phyloP scores from a whole-genome alignment of 192 early-diverging fungal species.

The Coemansia asiatica region DNA sequence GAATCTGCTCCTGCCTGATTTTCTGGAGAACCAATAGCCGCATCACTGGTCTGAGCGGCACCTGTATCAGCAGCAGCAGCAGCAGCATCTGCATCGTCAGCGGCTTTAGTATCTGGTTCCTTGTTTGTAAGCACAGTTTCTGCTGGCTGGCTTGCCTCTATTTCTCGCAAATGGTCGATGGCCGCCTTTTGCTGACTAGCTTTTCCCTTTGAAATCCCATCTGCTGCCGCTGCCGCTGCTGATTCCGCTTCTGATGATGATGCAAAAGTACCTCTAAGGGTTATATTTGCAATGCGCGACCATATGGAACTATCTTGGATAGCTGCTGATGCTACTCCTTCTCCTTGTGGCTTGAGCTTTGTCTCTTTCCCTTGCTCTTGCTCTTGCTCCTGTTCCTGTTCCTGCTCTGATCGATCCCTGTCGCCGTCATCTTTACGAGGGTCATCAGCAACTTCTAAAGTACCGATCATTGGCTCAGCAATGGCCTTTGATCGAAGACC shows the following conservation, averaged over 20 bases:
- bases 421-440: not conserved
- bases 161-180: slow-evolving; percentile 5
- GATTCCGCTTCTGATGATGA: no score
- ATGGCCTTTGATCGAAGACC: not conserved
- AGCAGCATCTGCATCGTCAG: not conserved
- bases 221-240: not conserved
- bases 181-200: not conserved
- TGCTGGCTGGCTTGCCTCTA: slow-evolving; percentile 5
- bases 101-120: not conserved
- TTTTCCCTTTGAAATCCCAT: not conserved
- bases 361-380: not conserved
- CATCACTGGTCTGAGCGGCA: not conserved
- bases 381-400: not conserved
- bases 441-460: not conserved
- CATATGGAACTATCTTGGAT: not conserved
- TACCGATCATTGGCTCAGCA: not conserved
- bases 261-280: not conserved
- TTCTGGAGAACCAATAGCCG: not conserved
- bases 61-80: not conserved
- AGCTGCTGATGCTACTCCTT: not conserved
- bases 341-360: no score
- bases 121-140: not conserved
- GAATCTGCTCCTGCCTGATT: not conserved
- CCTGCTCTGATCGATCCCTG: not conserved
- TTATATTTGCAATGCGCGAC: not conserved